These are phyloP conservation scores for Gossypium arboreum DNA, from an alignment of 345 rosid genomes.

Conservation along the genomic window DNA sequence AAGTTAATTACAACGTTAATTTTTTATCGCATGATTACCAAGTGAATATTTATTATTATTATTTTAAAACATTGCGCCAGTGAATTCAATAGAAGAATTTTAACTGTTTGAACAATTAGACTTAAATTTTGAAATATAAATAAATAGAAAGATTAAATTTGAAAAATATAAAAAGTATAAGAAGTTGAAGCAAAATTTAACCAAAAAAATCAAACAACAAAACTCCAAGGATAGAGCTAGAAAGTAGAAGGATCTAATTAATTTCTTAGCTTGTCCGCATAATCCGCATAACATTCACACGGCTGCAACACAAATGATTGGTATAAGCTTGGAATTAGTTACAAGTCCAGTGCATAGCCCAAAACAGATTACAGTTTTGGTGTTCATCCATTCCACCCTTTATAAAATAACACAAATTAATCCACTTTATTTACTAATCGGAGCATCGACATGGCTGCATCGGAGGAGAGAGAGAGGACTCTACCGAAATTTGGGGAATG, in stretches of 20 bases:
- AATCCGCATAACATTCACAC: not conserved
- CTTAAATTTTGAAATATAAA: no score
- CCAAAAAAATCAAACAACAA: not conserved
- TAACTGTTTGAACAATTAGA: no score
- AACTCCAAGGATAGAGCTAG: not conserved
- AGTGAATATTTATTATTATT: no score
- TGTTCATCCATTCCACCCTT: not conserved
- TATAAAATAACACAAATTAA: not conserved
- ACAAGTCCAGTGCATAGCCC: not conserved
- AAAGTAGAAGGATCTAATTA: not conserved
- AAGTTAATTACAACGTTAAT: no score
- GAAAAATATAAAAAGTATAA: no score
- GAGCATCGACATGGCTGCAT: conserved; percentile 16
- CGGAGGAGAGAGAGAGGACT: conserved; percentile 26
- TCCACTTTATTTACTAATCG: no score
- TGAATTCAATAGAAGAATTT: no score
- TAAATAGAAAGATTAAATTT: no score
- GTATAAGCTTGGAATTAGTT: not conserved
- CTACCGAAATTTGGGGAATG: conserved; percentile 44
- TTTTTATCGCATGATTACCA: no score
- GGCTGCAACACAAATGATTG: not conserved
- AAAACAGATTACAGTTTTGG: not conserved
- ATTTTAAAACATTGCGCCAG: no score
- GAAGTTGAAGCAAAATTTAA: no score
- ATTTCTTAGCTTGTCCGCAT: not conserved